phyloP scores from a whole-genome alignment of 257 asterid species.

The Solanum lycopersicoides region DNA sequence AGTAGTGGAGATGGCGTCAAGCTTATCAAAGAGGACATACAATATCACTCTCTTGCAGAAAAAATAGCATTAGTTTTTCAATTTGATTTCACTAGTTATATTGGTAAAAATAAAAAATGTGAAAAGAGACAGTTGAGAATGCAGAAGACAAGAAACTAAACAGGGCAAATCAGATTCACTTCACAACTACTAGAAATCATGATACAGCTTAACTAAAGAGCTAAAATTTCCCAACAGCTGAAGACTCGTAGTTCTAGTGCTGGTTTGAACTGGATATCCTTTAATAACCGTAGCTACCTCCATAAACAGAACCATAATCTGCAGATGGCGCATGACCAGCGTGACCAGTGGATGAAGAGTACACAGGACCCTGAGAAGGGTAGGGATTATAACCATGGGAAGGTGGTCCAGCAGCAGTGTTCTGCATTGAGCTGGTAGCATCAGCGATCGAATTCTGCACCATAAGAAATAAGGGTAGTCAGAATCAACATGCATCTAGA shows the following conservation, averaged over 20 bases:
- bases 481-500: background rate
- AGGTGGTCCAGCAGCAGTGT: conserved; percentile 30
- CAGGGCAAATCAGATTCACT: background rate
- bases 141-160: background rate
- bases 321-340: conserved; percentile 34
- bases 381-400: conserved; percentile 56
- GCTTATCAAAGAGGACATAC: background rate
- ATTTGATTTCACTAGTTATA: background rate
- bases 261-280: background rate
- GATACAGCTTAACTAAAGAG: background rate
- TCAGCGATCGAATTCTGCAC: conserved; percentile 71
- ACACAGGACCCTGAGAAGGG: conserved; percentile 37
- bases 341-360: conserved; percentile 37
- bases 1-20: background rate
- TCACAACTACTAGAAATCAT: background rate
- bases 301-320: conserved; percentile 53
- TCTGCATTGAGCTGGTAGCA: conserved; percentile 36
- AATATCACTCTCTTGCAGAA: background rate
- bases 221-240: background rate
- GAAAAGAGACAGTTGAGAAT: background rate
- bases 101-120: background rate
- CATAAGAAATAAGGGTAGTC: background rate
- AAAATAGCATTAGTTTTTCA: background rate
- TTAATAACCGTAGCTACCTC: conserved; percentile 48
- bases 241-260: background rate